Evolutionary conservation across 768 basidiomycete species (phyloP).

Genomic region (Cystofilobasidium ferigula): DNA sequence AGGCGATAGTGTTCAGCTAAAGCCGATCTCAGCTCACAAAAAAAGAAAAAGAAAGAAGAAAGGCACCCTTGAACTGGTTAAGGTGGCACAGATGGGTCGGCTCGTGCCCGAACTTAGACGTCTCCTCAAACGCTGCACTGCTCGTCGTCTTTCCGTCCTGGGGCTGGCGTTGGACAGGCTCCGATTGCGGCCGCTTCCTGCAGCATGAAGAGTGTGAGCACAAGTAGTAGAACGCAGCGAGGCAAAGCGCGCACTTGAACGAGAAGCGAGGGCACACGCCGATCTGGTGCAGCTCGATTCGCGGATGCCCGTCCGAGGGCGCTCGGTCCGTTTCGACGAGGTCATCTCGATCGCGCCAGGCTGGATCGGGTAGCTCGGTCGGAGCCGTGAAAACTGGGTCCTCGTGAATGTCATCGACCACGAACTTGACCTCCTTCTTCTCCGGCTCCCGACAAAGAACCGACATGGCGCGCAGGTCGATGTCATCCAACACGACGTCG

Average conservation of each 20-base stretch:
- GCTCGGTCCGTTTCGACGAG: slow-evolving; percentile 68
- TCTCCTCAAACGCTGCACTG: slow-evolving; percentile 20
- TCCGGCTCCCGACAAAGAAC: slow-evolving; percentile 49
- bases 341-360: slow-evolving; percentile 70
- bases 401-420: background rate
- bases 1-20: background rate
- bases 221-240: background rate
- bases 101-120: slow-evolving; percentile 71
- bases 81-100: slow-evolving; percentile 50
- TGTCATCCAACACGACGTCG: slow-evolving; percentile 63
- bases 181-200: background rate
- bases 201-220: too few species aligned
- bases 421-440: slow-evolving; percentile 17
- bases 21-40: background rate
- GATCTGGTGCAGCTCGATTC: slow-evolving; percentile 57
- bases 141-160: background rate
- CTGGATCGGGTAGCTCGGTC: slow-evolving; percentile 24
- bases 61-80: slow-evolving; percentile 14
- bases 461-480: slow-evolving; percentile 67
- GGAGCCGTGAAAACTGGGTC: slow-evolving; percentile 13
- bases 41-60: background rate
- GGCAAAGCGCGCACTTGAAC: slow-evolving; percentile 33
- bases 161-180: background rate
- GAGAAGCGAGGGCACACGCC: slow-evolving; percentile 72
- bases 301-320: slow-evolving; percentile 46